Percentiles rank a stretch among this genome's conserved stretches.
Evolutionary conservation across 2,329 filamentous ascomycete species (phyloP).

Genomic region (Colletotrichum viniferum): DNA sequence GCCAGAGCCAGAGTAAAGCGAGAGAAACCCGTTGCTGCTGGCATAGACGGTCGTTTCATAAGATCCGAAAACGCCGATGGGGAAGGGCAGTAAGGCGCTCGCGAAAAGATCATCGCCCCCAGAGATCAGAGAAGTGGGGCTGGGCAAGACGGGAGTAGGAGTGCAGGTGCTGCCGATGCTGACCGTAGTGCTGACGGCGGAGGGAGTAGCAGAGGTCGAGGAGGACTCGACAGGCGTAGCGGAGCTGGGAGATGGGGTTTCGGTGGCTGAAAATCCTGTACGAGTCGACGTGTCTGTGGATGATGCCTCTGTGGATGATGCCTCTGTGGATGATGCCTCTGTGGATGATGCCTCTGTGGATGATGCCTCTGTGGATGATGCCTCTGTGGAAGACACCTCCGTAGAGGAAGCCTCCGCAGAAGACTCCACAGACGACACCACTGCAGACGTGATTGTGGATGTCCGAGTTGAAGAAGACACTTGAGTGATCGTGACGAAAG

Average conservation of each 20-base stretch:
- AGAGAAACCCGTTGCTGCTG: neutral
- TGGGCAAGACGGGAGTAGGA: neutral
- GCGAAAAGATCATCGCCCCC: neutral
- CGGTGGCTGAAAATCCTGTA: too few species aligned
- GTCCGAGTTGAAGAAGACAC: neutral
- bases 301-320: neutral
- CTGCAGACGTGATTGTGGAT: neutral
- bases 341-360: neutral
- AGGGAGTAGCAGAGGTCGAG: neutral
- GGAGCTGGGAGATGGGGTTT: neutral
- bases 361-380: neutral
- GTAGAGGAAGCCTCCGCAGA: neutral
- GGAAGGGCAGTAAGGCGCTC: neutral
- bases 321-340: neutral
- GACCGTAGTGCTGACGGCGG: neutral
- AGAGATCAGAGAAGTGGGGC: neutral
- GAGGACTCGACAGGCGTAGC: neutral
- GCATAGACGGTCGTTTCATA: neutral
- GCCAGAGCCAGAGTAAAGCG: neutral
- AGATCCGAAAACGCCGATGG: neutral
- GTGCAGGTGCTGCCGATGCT: neutral
- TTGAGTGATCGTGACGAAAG: neutral
- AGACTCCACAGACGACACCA: neutral
- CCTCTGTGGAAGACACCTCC: neutral
- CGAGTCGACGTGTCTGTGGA: neutral